These are phyloP conservation scores for Cornus controversa DNA, from an alignment of 148 eudicot genomes.

Conservation along the genomic window DNA sequence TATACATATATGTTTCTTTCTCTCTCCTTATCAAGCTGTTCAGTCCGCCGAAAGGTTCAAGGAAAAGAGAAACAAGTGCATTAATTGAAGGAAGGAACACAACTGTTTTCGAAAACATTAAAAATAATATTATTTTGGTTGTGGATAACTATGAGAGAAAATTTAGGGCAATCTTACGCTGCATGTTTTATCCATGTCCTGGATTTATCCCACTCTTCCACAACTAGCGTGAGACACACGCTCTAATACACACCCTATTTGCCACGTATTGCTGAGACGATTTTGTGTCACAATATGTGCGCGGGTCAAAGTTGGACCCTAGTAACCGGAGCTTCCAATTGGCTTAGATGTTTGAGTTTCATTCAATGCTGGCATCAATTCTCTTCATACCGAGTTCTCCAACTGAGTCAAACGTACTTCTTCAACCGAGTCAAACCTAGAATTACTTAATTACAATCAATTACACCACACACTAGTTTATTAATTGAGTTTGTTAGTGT, in stretches of 20 bases:
- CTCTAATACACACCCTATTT: neutral
- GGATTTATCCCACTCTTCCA: neutral
- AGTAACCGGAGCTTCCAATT: neutral
- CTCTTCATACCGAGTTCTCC: too few species aligned
- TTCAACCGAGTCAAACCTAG: neutral
- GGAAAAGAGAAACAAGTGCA: neutral
- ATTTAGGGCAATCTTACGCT: neutral
- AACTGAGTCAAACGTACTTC: too few species aligned
- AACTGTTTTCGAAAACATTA: neutral
- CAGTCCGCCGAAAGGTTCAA: slow-evolving; percentile 22
- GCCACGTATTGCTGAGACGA: slow-evolving; percentile 20
- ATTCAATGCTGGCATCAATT: neutral
- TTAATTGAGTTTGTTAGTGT: too few species aligned
- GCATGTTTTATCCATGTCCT: neutral
- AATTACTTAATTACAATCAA: too few species aligned
- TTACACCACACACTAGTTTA: too few species aligned
- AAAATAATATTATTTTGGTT: neutral
- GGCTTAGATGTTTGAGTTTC: neutral
- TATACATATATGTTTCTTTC: neutral
- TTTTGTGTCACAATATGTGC: slow-evolving; percentile 3
- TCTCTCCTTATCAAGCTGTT: slow-evolving; percentile 5
- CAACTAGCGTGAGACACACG: neutral
- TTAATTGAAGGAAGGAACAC: neutral
- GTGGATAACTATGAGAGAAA: neutral
- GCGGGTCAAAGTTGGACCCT: neutral